Evolutionary conservation across 2,329 filamentous ascomycete genomes (phyloP), one percentile per base, ranked within the genome.

Genomic region (Trichophyton simii): DNA sequence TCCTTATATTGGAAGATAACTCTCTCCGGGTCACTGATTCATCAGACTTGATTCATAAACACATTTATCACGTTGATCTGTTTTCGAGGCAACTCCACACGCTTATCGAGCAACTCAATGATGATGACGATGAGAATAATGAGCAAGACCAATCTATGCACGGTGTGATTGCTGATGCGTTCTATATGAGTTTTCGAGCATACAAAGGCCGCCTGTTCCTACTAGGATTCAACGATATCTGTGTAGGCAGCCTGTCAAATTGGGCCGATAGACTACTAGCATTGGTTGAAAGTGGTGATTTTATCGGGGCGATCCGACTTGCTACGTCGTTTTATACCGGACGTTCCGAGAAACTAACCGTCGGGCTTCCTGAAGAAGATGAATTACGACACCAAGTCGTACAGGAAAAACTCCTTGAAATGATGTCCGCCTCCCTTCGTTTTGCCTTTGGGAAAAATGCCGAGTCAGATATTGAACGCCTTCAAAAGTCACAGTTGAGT

Each of bases 241-340:
- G 90, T 0, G 89, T 97, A 57, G 94, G 94, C 1, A 88, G 88
- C 3, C 76, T 99, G 38, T 97, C 94, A 0, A 99, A 99, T 67
- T 99, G 94, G 94, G 92, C 94, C 1, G 94, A 99, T 73, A 82
- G 94, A 46, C 78, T 99, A 18, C 85, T 96, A 66, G 91, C 92
- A 0, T 80, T 97, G 67, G 96, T 99, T 89, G 91, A 97, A 72
- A 84, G 91, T 61, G 94, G 94, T n/a, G 91, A 97, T 73, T 96
- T 95, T 69, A 88, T 99, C 65, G 88, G 85, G 11, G 91, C 94
- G 1, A 96, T 99, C 63, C 83, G 87, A 65, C 80, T 99, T 62
- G 95, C 92, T 8, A 95, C 91, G 0, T 88, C 87, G 0, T 99
- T 97, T 73, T 97, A 95, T 71, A 87, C 85, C 6, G 94, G 94